Base-by-base conservation (phyloP, 306 rosid genomes). In the Quercus variabilis region DNA sequence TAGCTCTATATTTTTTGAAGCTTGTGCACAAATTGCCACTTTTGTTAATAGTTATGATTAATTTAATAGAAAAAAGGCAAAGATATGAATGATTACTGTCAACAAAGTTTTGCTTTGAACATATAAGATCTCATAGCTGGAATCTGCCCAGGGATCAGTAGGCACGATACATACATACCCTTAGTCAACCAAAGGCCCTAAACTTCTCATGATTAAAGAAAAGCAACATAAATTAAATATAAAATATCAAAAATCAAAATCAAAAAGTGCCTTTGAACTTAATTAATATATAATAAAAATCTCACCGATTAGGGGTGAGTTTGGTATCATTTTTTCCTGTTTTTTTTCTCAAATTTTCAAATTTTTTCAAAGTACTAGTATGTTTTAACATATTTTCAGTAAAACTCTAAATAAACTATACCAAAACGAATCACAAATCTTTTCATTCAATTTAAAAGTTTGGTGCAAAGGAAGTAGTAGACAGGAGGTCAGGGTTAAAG, bases 21-120 rank as follows among this genome's bases (percentile, higher is more conserved):
- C 56, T 8, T 46, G 85, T 76, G 86, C 63, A 74, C 75, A 76
- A 85, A 67, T 82, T 80, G 83, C 57, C 78, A 73, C 84, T 83
- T 83, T 59, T 64, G 64, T 74, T 75, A 64, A 4, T 33, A 6
- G 73, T 62, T 57, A 87, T 70, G 20, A 80, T 84, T 67, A 77
- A 76, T 74, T 55, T 35, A 65, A 69, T 65, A 30, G 83, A 80
- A 78, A 79, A 79, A 67, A 26, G 23, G 18, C 72, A 75, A 72
- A 59, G 18, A 52, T 26, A 64, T 43, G 82, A 84, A 84, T 86
- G 78, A 90, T 83, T 75, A 86, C 78, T 57, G 70, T 63, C 79
- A 79, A 80, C 72, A 77, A 87, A 80, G 67, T 76, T 87, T 76
- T 70, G 79, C 14, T 76, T 81, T 57, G 35, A 23, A 62, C 43